Conservation (phyloP, 106 monocot genomes). For the Triglochin maritima region DNA sequence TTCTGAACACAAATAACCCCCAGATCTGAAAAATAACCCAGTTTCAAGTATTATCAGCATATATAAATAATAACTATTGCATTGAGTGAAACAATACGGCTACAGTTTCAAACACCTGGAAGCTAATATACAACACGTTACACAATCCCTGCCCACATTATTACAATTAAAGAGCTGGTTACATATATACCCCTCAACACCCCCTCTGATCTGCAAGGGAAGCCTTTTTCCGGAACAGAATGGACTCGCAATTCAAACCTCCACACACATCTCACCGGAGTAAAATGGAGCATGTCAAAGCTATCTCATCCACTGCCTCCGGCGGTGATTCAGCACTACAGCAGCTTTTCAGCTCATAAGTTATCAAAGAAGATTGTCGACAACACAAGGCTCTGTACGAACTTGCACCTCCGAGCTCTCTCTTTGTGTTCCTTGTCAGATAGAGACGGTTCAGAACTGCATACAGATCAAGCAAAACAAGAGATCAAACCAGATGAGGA, state of each 20-base stretch:
- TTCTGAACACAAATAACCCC: too few relatives aligned
- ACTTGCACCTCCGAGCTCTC: conserved; percentile 39
- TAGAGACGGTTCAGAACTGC: conserved; percentile 29
- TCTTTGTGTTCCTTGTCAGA: conserved; percentile 51
- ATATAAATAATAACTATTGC: too few relatives aligned
- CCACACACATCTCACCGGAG: not conserved
- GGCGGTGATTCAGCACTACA: not conserved
- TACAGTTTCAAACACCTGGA: too few relatives aligned
- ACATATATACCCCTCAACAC: not conserved
- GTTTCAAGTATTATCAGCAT: too few relatives aligned
- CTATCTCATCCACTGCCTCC: not conserved
- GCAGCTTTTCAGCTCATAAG: conserved; percentile 1
- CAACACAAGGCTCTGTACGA: conserved; percentile 38
- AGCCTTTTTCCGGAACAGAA: not conserved
- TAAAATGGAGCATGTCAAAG: not conserved
- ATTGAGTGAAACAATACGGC: too few relatives aligned
- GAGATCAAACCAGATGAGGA: too few relatives aligned
- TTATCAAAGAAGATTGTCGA: conserved; percentile 40
- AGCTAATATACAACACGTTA: not conserved
- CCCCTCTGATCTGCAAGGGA: not conserved
- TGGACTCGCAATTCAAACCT: not conserved
- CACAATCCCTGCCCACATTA: not conserved
- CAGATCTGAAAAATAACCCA: too few relatives aligned
- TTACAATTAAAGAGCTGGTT: not conserved
- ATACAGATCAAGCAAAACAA: not conserved